phyloP scores from a whole-genome alignment of 768 basidiomycete genomes.

The Phlegmacium glaucopus region DNA sequence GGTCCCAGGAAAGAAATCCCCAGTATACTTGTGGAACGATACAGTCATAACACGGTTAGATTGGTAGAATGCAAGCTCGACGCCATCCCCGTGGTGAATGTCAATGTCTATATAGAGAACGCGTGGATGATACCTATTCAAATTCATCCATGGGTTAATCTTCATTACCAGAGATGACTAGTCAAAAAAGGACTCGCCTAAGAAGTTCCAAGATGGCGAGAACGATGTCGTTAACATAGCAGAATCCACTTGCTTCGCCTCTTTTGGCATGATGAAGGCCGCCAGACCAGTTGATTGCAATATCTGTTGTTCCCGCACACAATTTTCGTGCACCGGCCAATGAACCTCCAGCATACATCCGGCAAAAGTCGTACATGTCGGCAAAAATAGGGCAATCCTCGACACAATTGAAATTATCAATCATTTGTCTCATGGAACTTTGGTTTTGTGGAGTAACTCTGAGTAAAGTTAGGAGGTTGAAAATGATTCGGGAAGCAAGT shows the following conservation, averaged over 20 bases:
- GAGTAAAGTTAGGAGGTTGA: not conserved
- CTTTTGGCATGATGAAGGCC: conserved; percentile 98
- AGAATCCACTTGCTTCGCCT: conserved; percentile 97
- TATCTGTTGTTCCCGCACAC: conserved; percentile 78
- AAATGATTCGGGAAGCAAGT: not conserved
- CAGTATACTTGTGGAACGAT: conserved; percentile 98
- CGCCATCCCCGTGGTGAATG: conserved; percentile 83
- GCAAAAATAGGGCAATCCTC: conserved; percentile 97
- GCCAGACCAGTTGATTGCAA: conserved; percentile 98
- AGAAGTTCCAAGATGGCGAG: conserved; percentile 91
- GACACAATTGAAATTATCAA: conserved; percentile 89
- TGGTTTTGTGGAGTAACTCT: conserved; percentile 63
- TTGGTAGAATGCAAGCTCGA: conserved; percentile 97
- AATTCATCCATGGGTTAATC: conserved; percentile 1
- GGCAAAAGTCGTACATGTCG: conserved; percentile 92
- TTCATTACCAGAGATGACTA: not conserved
- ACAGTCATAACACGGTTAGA: conserved; percentile 98
- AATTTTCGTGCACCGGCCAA: conserved; percentile 49
- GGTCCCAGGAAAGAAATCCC: conserved; percentile 97
- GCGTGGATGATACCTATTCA: conserved; percentile 77
- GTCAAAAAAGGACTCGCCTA: conserved; percentile 43
- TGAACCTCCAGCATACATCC: conserved; percentile 90
- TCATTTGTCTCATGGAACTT: conserved; percentile 68
- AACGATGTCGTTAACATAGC: conserved; percentile 97
- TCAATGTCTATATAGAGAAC: conserved; percentile 99